Evolutionary conservation across 495 filamentous ascomycete species (phyloP), one percentile per base, ranked within the genome.

Genomic region (Parmelia sp.): DNA sequence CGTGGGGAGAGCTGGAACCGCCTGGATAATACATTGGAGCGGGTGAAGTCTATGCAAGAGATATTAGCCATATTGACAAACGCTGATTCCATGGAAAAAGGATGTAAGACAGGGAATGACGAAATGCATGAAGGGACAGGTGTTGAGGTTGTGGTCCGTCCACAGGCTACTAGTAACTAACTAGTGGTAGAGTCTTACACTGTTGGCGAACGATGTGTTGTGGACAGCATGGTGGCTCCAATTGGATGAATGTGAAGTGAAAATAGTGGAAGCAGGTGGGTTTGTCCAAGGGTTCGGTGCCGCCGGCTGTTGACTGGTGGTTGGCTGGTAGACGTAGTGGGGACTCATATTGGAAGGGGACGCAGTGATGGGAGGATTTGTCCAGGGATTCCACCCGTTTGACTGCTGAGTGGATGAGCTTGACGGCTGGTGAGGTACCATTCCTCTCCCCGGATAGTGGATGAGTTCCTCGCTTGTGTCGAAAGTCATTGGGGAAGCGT

Each of bases 11-110:
- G 10, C 49, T 33, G 56, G 59, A 66, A 8, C 44, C 45, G 12
- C 57, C 53, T 7, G 65, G 61, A 11, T 66, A 62, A 17, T 62
- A 47, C 60, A 66, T 66, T 0, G 59, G 35, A 23, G 62, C 31
- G 17, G 57, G 63, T 42, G 27, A 53, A 23, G 51, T 55, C 65
- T 66, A 62, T 58, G 53, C 45, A 27, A n/a, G 17, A 2, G n/a
- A 23, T 35, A 35, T 63, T 47, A 63, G 61, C 61, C 40, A 19
- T 2, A 8, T 27, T 37, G 12, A 44, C 8, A 45, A n/a, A 57
- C 4, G 21, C 10, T 35, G 53, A 49, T 9, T 39, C 58, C 17
- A 62, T 21, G 36, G 40, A 53, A 53, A 65, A 47, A 33, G 60
- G 25, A 36, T 60, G 27, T 31, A 29, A 25, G 58, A 53, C 47